phyloP scores from a whole-genome alignment of 73 alveolate species.

The Durusdinium trenchii region DNA sequence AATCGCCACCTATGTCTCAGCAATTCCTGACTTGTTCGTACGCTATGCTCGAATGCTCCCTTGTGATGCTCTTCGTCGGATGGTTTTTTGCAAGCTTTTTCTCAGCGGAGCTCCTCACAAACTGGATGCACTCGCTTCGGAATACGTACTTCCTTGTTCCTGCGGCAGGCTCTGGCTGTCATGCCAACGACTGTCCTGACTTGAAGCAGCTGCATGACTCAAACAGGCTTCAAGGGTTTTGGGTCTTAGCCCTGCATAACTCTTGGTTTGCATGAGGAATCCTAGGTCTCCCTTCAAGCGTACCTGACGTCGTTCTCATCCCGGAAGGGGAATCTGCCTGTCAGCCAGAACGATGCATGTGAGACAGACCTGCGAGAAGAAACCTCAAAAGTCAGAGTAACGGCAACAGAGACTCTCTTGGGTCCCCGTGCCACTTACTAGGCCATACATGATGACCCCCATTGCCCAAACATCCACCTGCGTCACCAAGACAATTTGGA shows the following conservation, averaged over 20 bases:
- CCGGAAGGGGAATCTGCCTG: slow-evolving; percentile 82
- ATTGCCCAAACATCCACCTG: slow-evolving; percentile 94
- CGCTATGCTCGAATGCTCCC: too few species aligned
- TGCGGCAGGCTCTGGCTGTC: background rate
- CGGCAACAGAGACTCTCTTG: background rate
- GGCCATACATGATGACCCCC: slow-evolving; percentile 95
- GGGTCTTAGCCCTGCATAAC: background rate
- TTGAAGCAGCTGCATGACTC: too few species aligned
- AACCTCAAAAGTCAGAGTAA: background rate
- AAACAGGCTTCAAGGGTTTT: background rate
- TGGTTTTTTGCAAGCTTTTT: too few species aligned
- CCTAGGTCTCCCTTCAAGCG: background rate
- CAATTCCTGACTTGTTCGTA: too few species aligned
- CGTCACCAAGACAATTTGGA: background rate
- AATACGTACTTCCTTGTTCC: slow-evolving; percentile 92
- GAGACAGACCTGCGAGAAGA: background rate
- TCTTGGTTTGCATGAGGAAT: background rate
- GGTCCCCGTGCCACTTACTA: slow-evolving; percentile 42
- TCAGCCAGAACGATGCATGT: background rate
- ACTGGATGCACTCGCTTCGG: slow-evolving; percentile 95
- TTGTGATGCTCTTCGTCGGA: too few species aligned
- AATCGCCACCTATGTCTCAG: too few species aligned
- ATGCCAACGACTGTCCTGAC: background rate
- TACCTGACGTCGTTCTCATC: slow-evolving; percentile 93
- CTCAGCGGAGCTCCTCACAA: slow-evolving; percentile 56